phyloP scores from a whole-genome alignment of 345 rosid genomes.

The Syzygium aqueum region DNA sequence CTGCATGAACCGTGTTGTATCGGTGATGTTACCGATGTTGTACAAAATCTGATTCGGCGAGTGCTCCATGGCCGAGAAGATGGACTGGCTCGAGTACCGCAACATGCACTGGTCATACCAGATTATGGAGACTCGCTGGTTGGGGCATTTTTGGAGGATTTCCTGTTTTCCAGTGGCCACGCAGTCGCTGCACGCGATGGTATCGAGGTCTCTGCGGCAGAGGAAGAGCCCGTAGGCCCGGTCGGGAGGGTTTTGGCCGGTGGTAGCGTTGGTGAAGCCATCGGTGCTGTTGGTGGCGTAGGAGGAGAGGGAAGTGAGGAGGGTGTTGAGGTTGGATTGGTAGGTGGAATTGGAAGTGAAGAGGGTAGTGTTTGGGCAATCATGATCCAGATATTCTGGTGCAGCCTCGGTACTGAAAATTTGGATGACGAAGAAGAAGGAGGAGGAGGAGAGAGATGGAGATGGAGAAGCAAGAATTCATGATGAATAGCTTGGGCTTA shows the following conservation, averaged over 20 bases:
- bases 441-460: too few species aligned
- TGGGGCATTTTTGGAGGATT: too few species aligned
- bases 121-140: too few species aligned
- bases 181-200: neutral
- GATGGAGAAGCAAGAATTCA: too few species aligned
- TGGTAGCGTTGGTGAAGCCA: slow-evolving; percentile 21
- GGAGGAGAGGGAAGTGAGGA: slow-evolving; percentile 21
- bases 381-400: neutral
- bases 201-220: slow-evolving; percentile 5
- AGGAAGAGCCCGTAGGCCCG: slow-evolving; percentile 25
- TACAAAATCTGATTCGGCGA: too few species aligned
- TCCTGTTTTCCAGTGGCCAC: too few species aligned
- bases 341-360: slow-evolving; percentile 19
- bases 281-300: neutral
- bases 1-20: too few species aligned
- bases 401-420: neutral
- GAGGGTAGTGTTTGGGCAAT: neutral
- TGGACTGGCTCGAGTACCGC: too few species aligned
- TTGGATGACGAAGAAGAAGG: neutral
- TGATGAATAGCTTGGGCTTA: neutral
- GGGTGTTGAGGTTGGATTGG: slow-evolving; percentile 17
- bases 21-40: too few species aligned
- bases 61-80: too few species aligned
- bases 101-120: too few species aligned
- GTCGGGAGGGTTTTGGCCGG: slow-evolving; percentile 8